Evolutionary conservation across 495 filamentous ascomycete genomes (phyloP).

Genomic region (Pseudomonodictys pantanalensis): DNA sequence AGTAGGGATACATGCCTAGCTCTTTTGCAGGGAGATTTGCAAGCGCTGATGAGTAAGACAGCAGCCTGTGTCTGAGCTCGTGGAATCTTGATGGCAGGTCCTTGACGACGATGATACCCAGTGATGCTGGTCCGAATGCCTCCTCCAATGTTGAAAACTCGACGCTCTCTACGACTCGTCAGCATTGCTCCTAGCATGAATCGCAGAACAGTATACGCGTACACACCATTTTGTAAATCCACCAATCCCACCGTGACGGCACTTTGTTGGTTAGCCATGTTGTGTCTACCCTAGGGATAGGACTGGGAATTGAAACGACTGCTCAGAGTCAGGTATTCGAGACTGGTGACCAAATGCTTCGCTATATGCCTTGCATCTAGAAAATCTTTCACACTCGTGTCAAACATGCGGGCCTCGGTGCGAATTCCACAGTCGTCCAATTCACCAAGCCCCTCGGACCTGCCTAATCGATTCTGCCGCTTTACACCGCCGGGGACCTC

Average conservation of each 20-base stretch:
- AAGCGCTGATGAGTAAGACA: slow-evolving; percentile 86
- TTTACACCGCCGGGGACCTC: slow-evolving; percentile 14
- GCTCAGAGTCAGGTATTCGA: too few relatives aligned
- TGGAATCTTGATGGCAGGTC: slow-evolving; percentile 71
- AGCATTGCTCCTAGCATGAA: neutral
- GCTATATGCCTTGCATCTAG: neutral
- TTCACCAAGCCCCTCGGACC: neutral
- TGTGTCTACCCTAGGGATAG: neutral
- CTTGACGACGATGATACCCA: slow-evolving; percentile 90
- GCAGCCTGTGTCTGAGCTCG: slow-evolving; percentile 63
- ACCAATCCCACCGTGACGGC: slow-evolving; percentile 56
- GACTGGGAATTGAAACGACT: too few relatives aligned
- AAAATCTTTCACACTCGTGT: neutral
- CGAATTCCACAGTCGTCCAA: neutral
- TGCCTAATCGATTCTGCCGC: slow-evolving; percentile 21
- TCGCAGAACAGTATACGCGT: neutral
- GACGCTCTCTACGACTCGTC: slow-evolving; percentile 56
- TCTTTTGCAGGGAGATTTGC: slow-evolving; percentile 72
- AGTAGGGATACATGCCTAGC: slow-evolving; percentile 56
- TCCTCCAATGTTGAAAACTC: slow-evolving; percentile 70
- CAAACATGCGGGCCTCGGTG: neutral
- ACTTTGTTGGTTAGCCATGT: slow-evolving; percentile 9
- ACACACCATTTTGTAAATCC: slow-evolving; percentile 47
- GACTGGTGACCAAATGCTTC: too few relatives aligned
- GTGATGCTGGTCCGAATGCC: slow-evolving; percentile 86